Percentiles rank a stretch among this genome's conserved stretches.
These are phyloP conservation scores for Yamadazyma membranifaciens DNA, from an alignment of 1,139 yeast genomes.

Conservation along the genomic window DNA sequence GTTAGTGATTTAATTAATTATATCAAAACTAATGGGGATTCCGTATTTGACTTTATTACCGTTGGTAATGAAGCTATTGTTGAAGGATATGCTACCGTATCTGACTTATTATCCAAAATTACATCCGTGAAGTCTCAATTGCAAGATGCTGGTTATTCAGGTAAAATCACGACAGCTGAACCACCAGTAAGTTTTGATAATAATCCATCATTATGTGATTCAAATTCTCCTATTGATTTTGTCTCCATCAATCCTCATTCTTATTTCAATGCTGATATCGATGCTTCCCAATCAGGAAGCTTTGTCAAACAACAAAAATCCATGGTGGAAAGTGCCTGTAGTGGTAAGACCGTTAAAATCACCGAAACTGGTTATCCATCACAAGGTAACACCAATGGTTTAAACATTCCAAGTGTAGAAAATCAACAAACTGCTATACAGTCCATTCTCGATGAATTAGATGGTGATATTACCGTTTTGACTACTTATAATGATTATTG, in stretches of 20 bases:
- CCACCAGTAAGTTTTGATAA: conserved; percentile 74
- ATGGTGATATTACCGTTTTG: conserved; percentile 64
- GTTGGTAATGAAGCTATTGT: conserved; percentile 86
- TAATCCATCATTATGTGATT: conserved; percentile 63
- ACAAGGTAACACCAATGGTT: conserved; percentile 67
- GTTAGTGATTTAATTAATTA: conserved; percentile 54
- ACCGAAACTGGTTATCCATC: conserved; percentile 94
- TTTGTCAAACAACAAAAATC: conserved; percentile 64
- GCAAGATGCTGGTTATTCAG: conserved; percentile 70
- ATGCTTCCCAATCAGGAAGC: conserved; percentile 70
- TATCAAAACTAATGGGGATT: conserved; percentile 60
- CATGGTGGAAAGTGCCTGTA: conserved; percentile 53
- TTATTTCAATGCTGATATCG: conserved; percentile 63
- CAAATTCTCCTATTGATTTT: conserved; percentile 63
- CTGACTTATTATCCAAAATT: conserved; percentile 62
- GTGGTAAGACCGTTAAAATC: conserved; percentile 47
- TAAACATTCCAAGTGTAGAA: conserved; percentile 63
- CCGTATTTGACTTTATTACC: conserved; percentile 67
- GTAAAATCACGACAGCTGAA: conserved; percentile 78
- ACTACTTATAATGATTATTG: conserved; percentile 79
- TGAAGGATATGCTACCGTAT: conserved; percentile 56
- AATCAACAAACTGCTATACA: conserved; percentile 73
- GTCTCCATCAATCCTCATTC: conserved; percentile 88
- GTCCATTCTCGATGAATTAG: conserved; percentile 55
- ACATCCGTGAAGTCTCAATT: conserved; percentile 58